Base-by-base conservation (phyloP, 140 eudicot species). In the Eryngium alpinum region DNA sequence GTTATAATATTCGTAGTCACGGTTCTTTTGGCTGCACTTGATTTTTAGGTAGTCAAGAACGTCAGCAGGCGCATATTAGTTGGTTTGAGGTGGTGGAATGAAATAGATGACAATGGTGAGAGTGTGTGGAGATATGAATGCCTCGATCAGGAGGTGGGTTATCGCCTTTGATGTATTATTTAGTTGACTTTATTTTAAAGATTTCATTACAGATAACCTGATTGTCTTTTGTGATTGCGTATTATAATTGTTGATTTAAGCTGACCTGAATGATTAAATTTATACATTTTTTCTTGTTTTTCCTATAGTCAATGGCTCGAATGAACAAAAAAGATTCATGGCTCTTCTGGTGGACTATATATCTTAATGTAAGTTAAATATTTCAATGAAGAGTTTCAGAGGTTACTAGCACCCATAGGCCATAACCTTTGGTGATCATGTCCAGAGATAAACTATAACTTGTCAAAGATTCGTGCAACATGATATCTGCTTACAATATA, bases 51-150 rank as follows among this genome's bases (percentile, higher is more conserved):
- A n/a, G 97, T 95, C 87, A 95, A 95, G 90, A 95, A 95, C 89
- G 99, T 95, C 57, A 95, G 97, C 85, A 97, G 99, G 28, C 90
- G 99, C 60, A 95, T 95, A 77, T 87, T 95, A 82, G 99, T 95
- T 53, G 99, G 97, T 88, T 93, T 92, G 69, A 91, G 97, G 88
- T 92, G 99, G 99, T 95, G 99, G 99, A 95, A 95, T 91, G 99
- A 95, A 88, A 92, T 95, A 33, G 84, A 95, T 89, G 99, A 95
- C 67, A 79, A 89, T 69, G 99, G 97, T 72, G 97, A 95, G 84
- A 95, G 99, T 65, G 90, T 95, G 77, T 95, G 99, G 99, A 92
- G 85, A 83, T 95, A 89, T 86, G 99, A 95, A 86, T 92, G 98
- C 87, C 99, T 95, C 75, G 99, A 92, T 86, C 97, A 92, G 85